Percentiles rank a stretch among this genome's conserved stretches.
Conservation (phyloP, 2,329 filamentous ascomycete species). For the Dothistroma septosporum region DNA sequence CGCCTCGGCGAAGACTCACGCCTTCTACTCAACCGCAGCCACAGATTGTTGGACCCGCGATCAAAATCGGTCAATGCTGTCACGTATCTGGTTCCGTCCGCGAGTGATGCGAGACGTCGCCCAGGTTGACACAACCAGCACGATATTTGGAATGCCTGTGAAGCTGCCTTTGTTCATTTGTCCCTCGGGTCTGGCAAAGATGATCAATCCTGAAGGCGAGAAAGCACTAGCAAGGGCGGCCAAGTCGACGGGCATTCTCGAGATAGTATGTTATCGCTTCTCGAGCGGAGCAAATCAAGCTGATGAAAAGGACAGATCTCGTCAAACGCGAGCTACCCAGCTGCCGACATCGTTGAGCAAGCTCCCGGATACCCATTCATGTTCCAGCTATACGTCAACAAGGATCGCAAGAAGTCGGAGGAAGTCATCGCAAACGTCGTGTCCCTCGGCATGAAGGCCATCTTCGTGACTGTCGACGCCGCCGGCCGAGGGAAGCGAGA, state of each 20-base stretch:
- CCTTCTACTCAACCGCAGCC: constrained; percentile 25
- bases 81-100: constrained; percentile 26
- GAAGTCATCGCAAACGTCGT: constrained; percentile 47
- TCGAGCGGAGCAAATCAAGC: not conserved
- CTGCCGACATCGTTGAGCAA: constrained; percentile 29
- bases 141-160: constrained; percentile 22
- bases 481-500: constrained; percentile 55
- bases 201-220: constrained; percentile 36
- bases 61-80: constrained; percentile 20
- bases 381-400: constrained; percentile 62
- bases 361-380: constrained; percentile 40
- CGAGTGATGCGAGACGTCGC: constrained; percentile 25
- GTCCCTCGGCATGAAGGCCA: constrained; percentile 46
- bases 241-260: constrained; percentile 23
- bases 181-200: constrained; percentile 33
- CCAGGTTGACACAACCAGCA: constrained; percentile 20
- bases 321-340: constrained; percentile 31
- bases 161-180: constrained; percentile 36
- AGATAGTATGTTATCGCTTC: constrained; percentile 18
- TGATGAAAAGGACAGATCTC: constrained; percentile 20
- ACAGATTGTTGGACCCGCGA: constrained; percentile 26
- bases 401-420: constrained; percentile 50
- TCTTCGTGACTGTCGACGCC: constrained; percentile 59
- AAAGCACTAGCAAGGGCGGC: constrained; percentile 32
- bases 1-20: constrained; percentile 22